Evolutionary conservation across 768 basidiomycete species (phyloP), one percentile per base, ranked within the genome.

Genomic region (Tricholoma terreum): DNA sequence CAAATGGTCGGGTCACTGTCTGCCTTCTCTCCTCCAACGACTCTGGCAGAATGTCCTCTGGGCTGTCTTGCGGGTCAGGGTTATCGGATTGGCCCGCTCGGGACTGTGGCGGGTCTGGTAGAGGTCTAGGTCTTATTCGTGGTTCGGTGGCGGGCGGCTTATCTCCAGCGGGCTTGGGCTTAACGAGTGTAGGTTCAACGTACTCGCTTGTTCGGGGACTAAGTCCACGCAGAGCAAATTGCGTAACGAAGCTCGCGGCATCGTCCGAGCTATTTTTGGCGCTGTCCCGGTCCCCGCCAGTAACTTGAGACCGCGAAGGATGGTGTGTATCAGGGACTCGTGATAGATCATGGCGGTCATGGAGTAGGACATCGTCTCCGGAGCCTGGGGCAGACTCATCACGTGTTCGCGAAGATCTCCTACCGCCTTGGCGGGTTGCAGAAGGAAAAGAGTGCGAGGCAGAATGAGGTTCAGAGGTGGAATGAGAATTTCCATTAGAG

Each of bases 191-290:
- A 9, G 46, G 27, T 17, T 30, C 27, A 30, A 48, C 15, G 14
- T 5, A 54, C 35, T 59, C 52, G 27, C 58, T 63, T 4, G 57
- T 69, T 30, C 67, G 63, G 11, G 68, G 68, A 38, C 65, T 65
- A 34, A 69, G 55, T 3, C 56, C 50, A 24, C 64, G 62, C 22
- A 69, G 57, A n/a, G 65, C 65, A 31, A 57, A 33, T 34, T 62
- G 62, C n/a, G 67, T 63, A n/a, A 61, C 55, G 64, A 57, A 17
- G 57, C 66, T 64, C 22, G 60, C 52, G 12, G 58, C 51, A 49
- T 65, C 64, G 27, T 67, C 65, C 27, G 60, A 63, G 19, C 62
- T 62, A 33, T 63, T 59, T 21, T 59, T 57, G 14, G 60, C 58
- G 40, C 64, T 65, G 51, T 64, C 65, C 31, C 63, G 59, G 58